Percentiles rank a stretch among this genome's conserved stretches.
These are phyloP conservation scores for Pyracantha coccinea DNA, from an alignment of 331 rosid species.

Conservation along the genomic window DNA sequence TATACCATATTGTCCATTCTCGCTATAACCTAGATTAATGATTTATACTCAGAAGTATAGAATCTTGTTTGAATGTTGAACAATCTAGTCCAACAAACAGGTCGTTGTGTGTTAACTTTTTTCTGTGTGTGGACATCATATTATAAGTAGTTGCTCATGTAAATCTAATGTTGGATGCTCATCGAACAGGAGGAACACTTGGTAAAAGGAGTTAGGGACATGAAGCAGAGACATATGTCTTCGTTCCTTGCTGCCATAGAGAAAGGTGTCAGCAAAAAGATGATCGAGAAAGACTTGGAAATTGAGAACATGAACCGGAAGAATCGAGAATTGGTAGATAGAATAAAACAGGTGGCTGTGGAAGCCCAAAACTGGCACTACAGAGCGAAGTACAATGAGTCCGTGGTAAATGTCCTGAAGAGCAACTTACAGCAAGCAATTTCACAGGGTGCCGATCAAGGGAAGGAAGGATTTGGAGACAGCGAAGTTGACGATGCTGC, in stretches of 20 bases:
- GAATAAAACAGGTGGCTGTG: slow-evolving; percentile 64
- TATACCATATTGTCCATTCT: not conserved
- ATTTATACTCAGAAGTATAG: not conserved
- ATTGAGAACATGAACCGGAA: slow-evolving; percentile 69
- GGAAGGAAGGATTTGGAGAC: slow-evolving; percentile 95
- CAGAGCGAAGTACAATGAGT: slow-evolving; percentile 80
- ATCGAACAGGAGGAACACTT: slow-evolving; percentile 66
- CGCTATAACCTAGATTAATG: not conserved
- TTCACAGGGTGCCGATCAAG: slow-evolving; percentile 78
- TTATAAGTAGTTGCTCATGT: not conserved
- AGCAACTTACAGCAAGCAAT: slow-evolving; percentile 81
- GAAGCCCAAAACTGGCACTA: slow-evolving; percentile 89
- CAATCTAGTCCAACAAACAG: not conserved
- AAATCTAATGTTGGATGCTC: slow-evolving; percentile 1
- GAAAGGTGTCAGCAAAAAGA: slow-evolving; percentile 61
- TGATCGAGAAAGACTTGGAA: slow-evolving; percentile 64
- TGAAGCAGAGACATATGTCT: slow-evolving; percentile 62
- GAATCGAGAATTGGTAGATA: slow-evolving; percentile 72
- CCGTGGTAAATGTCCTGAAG: slow-evolving; percentile 60
- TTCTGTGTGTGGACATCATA: not conserved
- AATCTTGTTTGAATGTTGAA: not conserved
- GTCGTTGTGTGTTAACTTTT: not conserved
- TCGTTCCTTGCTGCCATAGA: slow-evolving; percentile 60
- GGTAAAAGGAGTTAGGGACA: slow-evolving; percentile 68
- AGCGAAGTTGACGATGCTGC: slow-evolving; percentile 81